Percentiles rank a stretch among this genome's conserved stretches.
phyloP scores from a whole-genome alignment of 257 asterid species.

The Scutellaria minor region DNA sequence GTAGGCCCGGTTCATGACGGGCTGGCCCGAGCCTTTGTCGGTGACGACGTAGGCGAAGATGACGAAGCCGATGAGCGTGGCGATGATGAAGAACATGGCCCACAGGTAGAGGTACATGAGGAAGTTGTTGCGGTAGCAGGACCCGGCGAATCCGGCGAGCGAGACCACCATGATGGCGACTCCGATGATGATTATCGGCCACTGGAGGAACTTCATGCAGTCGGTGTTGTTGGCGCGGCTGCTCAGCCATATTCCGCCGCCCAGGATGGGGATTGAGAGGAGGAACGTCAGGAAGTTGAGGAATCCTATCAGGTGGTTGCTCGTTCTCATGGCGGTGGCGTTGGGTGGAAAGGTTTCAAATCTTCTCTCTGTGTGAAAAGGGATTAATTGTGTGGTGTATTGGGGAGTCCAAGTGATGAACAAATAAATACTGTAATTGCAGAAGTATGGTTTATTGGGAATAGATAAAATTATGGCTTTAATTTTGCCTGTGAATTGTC shows the following conservation, averaged over 20 bases:
- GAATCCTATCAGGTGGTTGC: constrained; percentile 79
- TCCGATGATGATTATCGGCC: constrained; percentile 86
- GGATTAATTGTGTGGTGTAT: neutral
- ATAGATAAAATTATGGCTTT: too few species aligned
- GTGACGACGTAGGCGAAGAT: constrained; percentile 89
- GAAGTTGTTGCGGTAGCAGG: constrained; percentile 83
- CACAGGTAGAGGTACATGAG: constrained; percentile 88
- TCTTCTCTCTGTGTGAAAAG: neutral
- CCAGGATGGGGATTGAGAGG: constrained; percentile 74
- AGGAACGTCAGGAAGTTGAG: constrained; percentile 71
- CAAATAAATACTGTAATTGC: neutral
- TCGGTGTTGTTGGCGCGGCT: constrained; percentile 90
- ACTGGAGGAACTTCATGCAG: constrained; percentile 84
- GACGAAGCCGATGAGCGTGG: constrained; percentile 71
- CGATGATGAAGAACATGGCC: constrained; percentile 86
- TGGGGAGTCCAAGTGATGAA: neutral
- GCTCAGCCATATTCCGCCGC: constrained; percentile 94
- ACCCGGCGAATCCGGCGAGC: constrained; percentile 85
- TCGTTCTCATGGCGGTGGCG: constrained; percentile 63
- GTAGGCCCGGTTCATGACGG: constrained; percentile 64
- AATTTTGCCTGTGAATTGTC: too few species aligned
- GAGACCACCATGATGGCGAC: constrained; percentile 82
- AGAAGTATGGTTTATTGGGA: too few species aligned
- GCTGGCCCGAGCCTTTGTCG: constrained; percentile 77
- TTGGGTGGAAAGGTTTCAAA: neutral